These are phyloP conservation scores for Kwoniella botswanensis DNA, from an alignment of 768 basidiomycete species.

Conservation along the genomic window DNA sequence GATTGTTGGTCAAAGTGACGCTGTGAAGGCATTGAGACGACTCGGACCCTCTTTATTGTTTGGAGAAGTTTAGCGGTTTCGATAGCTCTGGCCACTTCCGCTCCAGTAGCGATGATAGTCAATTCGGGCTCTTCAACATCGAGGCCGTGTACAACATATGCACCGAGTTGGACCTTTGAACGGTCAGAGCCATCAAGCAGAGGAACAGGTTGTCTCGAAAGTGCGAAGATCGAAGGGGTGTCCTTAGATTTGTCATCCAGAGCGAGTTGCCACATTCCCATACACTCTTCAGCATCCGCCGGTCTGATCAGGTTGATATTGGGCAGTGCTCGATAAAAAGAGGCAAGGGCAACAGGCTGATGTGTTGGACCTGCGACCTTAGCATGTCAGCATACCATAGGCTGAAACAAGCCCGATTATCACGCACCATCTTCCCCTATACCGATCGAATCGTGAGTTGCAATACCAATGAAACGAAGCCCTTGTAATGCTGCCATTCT, in stretches of 20 bases:
- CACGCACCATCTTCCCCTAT: constrained; percentile 54
- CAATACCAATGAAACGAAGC: constrained; percentile 56
- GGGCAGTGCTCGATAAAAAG: constrained; percentile 51
- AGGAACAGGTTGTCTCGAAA: constrained; percentile 53
- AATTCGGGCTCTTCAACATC: constrained; percentile 36
- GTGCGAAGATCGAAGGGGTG: constrained; percentile 47
- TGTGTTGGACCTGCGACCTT: constrained; percentile 47
- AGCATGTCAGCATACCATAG: too few species aligned
- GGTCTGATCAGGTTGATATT: constrained; percentile 55
- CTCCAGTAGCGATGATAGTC: constrained; percentile 53
- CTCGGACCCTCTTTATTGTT: constrained; percentile 30
- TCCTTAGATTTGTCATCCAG: constrained; percentile 32
- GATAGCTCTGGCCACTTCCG: constrained; percentile 51
- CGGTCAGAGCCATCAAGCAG: constrained; percentile 47
- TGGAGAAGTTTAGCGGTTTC: constrained; percentile 40
- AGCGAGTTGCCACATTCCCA: constrained; percentile 49
- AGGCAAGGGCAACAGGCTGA: constrained; percentile 50
- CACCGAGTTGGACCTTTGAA: constrained; percentile 44
- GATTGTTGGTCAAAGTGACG: constrained; percentile 51
- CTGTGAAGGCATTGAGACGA: constrained; percentile 56
- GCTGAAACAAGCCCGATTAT: too few species aligned
- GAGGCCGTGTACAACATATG: constrained; percentile 42
- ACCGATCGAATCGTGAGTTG: constrained; percentile 56
- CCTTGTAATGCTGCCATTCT: constrained; percentile 54
- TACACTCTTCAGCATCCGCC: constrained; percentile 55